These are phyloP conservation scores for Gleditsia sinensis DNA, from an alignment of 306 rosid species.

Conservation along the genomic window DNA sequence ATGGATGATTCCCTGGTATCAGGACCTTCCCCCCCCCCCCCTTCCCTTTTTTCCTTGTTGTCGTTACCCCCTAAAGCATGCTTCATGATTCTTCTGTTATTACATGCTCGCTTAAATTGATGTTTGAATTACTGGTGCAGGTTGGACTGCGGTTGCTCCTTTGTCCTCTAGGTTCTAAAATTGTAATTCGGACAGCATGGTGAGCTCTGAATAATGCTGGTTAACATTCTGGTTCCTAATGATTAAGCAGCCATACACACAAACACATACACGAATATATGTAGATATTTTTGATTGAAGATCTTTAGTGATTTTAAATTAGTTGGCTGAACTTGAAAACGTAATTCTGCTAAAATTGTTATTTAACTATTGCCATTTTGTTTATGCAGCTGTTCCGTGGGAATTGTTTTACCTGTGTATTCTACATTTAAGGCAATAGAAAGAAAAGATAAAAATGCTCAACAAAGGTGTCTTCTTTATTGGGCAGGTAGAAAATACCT, in stretches of 20 bases:
- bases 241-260: not conserved
- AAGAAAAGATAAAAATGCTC: slow-evolving; percentile 65
- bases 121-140: slow-evolving; percentile 46
- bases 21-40: not conserved
- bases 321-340: not conserved
- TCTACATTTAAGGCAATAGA: slow-evolving; percentile 91
- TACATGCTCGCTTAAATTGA: slow-evolving; percentile 8
- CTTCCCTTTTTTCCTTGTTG: too few relatives aligned
- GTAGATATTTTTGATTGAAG: slow-evolving; percentile 1
- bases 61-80: not conserved
- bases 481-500: slow-evolving; percentile 73
- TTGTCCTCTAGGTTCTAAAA: slow-evolving; percentile 75
- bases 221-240: not conserved
- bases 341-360: not conserved
- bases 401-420: slow-evolving; percentile 85
- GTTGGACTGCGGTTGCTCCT: slow-evolving; percentile 87
- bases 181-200: slow-evolving; percentile 90
- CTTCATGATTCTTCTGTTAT: not conserved
- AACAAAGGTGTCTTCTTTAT: slow-evolving; percentile 78
- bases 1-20: not conserved
- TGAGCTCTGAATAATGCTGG: slow-evolving; percentile 28
- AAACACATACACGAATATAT: not conserved
- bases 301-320: not conserved
- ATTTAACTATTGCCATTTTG: not conserved
- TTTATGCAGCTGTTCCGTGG: slow-evolving; percentile 77